A percentile compares a stretch with the other conserved stretches of the same genome.
phyloP scores from a whole-genome alignment of 306 rosid genomes.

The Gleditsia sinensis region DNA sequence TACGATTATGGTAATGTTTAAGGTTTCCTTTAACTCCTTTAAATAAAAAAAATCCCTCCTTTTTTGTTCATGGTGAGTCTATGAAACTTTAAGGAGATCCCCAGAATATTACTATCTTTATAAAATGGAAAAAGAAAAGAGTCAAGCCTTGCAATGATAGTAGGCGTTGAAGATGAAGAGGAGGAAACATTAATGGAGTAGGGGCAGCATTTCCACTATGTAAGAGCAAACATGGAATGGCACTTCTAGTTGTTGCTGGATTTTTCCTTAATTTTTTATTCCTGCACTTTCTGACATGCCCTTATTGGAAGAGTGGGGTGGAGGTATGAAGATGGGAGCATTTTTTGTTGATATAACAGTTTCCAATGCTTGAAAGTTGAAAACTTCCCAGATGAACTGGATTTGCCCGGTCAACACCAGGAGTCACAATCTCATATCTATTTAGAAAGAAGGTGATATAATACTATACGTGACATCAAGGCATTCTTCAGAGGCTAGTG shows the following conservation, averaged over 20 bases:
- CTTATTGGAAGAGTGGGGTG: constrained; percentile 2
- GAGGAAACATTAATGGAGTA: constrained; percentile 1
- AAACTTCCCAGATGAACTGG: background rate
- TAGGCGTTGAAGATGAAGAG: constrained; percentile 20
- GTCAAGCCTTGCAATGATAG: background rate
- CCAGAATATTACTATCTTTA: no score
- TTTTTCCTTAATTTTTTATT: background rate
- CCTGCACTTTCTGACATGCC: background rate
- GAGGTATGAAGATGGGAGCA: background rate
- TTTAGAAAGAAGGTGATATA: background rate
- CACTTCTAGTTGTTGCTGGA: background rate
- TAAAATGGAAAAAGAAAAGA: background rate
- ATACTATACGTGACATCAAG: no score
- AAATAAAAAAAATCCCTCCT: constrained; percentile 3
- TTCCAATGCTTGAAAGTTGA: constrained; percentile 2
- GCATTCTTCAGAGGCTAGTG: constrained; percentile 1
- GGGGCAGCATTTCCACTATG: background rate
- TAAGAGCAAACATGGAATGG: constrained; percentile 8
- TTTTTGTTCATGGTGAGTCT: background rate
- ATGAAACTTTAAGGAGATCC: constrained; percentile 13
- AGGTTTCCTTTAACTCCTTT: background rate
- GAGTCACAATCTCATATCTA: background rate
- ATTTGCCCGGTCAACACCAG: constrained; percentile 16
- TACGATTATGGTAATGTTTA: background rate
- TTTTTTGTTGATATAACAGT: constrained; percentile 20